Conservation (phyloP, 495 filamentous ascomycete species). For the Tetracladium setigerum region DNA sequence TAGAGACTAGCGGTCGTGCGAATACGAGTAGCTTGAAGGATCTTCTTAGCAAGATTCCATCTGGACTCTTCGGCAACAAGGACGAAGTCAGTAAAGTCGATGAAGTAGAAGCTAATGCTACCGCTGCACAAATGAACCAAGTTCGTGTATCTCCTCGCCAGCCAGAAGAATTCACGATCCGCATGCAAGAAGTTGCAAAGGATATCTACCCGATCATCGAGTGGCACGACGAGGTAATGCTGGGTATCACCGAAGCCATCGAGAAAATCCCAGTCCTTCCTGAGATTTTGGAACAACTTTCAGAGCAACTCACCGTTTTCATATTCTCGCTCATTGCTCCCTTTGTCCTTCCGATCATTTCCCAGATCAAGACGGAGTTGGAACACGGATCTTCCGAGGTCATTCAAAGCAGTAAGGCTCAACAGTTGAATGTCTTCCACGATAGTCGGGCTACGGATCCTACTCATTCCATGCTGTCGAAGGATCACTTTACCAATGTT, state of each 20-base stretch:
- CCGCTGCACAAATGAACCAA: conserved; percentile 57
- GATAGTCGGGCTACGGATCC: conserved; percentile 68
- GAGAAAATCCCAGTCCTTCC: conserved; percentile 75
- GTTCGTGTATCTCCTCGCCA: conserved; percentile 60
- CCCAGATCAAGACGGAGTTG: conserved; percentile 77
- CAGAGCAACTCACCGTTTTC: conserved; percentile 73
- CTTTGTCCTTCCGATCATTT: conserved; percentile 76
- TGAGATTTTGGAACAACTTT: conserved; percentile 69
- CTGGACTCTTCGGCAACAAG: conserved; percentile 64
- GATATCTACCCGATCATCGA: conserved; percentile 81
- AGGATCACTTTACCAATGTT: conserved; percentile 84
- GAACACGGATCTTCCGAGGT: conserved; percentile 75
- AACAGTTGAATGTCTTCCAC: conserved; percentile 80
- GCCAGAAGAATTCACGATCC: conserved; percentile 65
- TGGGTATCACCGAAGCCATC: conserved; percentile 65
- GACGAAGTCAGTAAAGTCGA: conserved; percentile 59
- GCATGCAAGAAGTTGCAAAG: conserved; percentile 56
- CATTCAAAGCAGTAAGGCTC: conserved; percentile 68
- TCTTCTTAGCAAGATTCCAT: conserved; percentile 69
- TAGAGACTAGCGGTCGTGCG: conserved; percentile 48
- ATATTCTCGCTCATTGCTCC: conserved; percentile 82
- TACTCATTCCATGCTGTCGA: conserved; percentile 89
- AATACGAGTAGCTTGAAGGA: conserved; percentile 64
- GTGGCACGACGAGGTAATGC: conserved; percentile 82
- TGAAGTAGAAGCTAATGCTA: conserved; percentile 60